These are phyloP conservation scores for Zizania palustris DNA, from an alignment of 202 grass and related monocot species.

Conservation along the genomic window DNA sequence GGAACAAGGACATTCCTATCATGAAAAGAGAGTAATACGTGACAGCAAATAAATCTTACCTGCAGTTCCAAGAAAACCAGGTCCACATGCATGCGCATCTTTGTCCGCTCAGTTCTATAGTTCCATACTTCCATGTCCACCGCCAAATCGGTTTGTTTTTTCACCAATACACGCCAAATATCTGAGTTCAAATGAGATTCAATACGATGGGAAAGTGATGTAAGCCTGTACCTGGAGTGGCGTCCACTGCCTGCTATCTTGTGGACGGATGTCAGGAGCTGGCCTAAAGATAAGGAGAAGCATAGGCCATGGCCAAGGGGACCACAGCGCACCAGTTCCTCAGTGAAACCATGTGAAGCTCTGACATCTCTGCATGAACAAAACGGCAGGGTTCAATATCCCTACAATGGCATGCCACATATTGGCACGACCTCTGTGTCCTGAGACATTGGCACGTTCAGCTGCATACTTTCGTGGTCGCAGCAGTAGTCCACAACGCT, in stretches of 20 bases:
- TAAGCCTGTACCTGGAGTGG: conserved; percentile 2
- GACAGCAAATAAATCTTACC: background rate
- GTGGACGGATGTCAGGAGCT: background rate
- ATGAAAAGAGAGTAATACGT: background rate
- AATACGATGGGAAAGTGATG: background rate
- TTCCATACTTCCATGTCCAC: background rate
- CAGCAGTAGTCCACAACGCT: background rate
- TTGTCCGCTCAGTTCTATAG: background rate
- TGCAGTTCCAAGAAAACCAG: conserved; percentile 17
- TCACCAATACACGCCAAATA: conserved; percentile 22
- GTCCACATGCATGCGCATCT: conserved; percentile 3
- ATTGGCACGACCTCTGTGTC: conserved; percentile 9
- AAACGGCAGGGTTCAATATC: conserved; percentile 25
- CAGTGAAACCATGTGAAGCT: conserved; percentile 43
- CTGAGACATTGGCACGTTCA: conserved; percentile 19
- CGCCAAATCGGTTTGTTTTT: conserved; percentile 19
- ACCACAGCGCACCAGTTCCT: conserved; percentile 33
- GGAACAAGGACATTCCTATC: background rate
- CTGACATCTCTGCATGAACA: conserved; percentile 31
- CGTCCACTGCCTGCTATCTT: conserved; percentile 6
- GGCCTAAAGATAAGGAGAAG: background rate
- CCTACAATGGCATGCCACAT: conserved; percentile 1
- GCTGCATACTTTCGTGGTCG: background rate
- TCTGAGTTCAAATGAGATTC: conserved; percentile 9
- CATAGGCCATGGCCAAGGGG: background rate